Percentiles rank a stretch among this genome's conserved stretches.
These are phyloP conservation scores for Fraxinus platypoda DNA, from an alignment of 305 asterid genomes.

Conservation along the genomic window DNA sequence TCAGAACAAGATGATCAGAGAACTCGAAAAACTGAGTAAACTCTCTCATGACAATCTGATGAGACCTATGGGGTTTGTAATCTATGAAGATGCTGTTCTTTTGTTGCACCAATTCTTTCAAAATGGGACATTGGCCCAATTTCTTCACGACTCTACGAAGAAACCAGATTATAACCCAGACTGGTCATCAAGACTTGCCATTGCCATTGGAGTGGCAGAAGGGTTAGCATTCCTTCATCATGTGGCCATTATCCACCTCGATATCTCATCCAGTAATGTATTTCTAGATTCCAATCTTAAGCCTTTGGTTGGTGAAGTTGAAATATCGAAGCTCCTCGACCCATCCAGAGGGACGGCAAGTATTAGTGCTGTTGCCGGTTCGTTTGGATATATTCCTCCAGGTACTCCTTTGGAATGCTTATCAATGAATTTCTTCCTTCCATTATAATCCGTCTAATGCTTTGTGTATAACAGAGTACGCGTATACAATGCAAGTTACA, in stretches of 20 bases:
- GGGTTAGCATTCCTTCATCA: conserved; percentile 87
- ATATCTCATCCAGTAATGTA: conserved; percentile 83
- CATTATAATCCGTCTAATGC: not conserved
- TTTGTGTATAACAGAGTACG: conserved; percentile 58
- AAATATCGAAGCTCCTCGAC: conserved; percentile 89
- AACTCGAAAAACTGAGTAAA: conserved; percentile 80
- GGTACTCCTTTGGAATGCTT: conserved; percentile 41
- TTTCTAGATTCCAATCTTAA: conserved; percentile 70
- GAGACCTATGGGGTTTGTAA: conserved; percentile 77
- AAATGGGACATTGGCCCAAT: conserved; percentile 70
- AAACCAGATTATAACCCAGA: conserved; percentile 59
- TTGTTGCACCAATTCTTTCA: conserved; percentile 60
- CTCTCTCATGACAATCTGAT: conserved; percentile 77
- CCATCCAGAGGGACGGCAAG: conserved; percentile 96
- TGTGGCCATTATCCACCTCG: conserved; percentile 88
- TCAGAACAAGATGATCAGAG: conserved; percentile 82
- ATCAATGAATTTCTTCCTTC: not conserved
- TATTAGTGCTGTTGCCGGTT: conserved; percentile 97
- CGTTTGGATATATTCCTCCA: conserved; percentile 98
- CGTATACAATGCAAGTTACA: conserved; percentile 98
- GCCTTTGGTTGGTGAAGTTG: conserved; percentile 86
- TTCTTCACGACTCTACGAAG: conserved; percentile 54
- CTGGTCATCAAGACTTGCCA: conserved; percentile 78
- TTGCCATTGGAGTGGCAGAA: conserved; percentile 92
- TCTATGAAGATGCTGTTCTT: conserved; percentile 75